Base-by-base conservation (phyloP, 441 rosid species). In the Adansonia grandidieri region DNA sequence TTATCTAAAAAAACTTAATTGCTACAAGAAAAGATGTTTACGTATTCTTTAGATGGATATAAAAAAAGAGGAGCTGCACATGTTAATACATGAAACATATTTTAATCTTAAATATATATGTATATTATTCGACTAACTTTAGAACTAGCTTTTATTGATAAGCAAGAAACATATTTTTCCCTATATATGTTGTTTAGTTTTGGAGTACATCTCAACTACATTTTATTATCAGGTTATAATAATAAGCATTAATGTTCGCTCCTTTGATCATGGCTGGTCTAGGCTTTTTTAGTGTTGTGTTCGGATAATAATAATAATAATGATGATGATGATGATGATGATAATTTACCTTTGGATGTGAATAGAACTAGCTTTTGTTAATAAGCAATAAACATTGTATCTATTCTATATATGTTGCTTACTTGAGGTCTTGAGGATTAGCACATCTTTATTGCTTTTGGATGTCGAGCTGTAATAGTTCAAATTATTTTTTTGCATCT, bases 401-500 rank as follows among this genome's bases (percentile, higher is more conserved):
- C 4, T 62, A 53, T 62, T 37, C 50, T 40, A 19, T 8, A 44
- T 67, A 19, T 67, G 32, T 19, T 37, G 42, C 42, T 37, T 67
- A 19, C 9, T 44, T 67, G 54, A 42, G 50, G 24, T 62, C 44
- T 50, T 68, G 61, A 71, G 74, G 74, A 62, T 9, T n/a, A 15
- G 62, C 74, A 28, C 61, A 71, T 56, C 4, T 66, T 68, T 67
- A 44, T 56, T 62, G 53, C 24, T 54, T 63, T 69, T 75, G 64
- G 13, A 28, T 56, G 73, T 11, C 10, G n/a, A 40, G 15, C 54
- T 40, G 37, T 73, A 60, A 68, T 74, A 71, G 68, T 77, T 58
- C 11, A 44, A 32, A 32, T 32, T 73, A 32, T 37, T 1, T 7
- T 45, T 13, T 58, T 6, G 73, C 72, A 64, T 61, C 74, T 68